These are phyloP conservation scores for Cyberlindnera samutprakarnensis DNA, from an alignment of 805 yeast species.

Conservation along the genomic window DNA sequence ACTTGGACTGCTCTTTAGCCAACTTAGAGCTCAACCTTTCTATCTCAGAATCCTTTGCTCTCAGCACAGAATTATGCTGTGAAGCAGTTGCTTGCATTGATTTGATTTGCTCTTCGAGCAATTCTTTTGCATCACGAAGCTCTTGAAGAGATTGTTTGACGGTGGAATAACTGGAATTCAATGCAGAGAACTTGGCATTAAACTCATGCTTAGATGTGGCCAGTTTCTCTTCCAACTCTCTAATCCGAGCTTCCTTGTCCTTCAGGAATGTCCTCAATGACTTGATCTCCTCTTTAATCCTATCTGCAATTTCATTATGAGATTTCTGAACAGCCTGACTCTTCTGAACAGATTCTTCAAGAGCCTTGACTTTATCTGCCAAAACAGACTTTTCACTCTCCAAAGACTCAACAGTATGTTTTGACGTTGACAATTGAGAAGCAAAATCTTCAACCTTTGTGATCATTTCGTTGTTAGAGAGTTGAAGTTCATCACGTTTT, in stretches of 20 bases:
- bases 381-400: conserved; percentile 18
- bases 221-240: conserved; percentile 24
- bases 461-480: conserved; percentile 23
- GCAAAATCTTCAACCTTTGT: conserved; percentile 17
- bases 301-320: conserved; percentile 9
- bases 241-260: conserved; percentile 29
- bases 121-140: conserved; percentile 36
- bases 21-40: conserved; percentile 21
- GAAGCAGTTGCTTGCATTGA: conserved; percentile 29
- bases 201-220: conserved; percentile 25
- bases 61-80: conserved; percentile 28
- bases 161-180: conserved; percentile 25
- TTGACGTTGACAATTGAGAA: conserved; percentile 21
- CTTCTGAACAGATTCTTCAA: conserved; percentile 13
- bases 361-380: conserved; percentile 12
- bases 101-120: conserved; percentile 32
- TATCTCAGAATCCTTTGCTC: conserved; percentile 29
- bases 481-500: conserved; percentile 21
- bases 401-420: conserved; percentile 14
- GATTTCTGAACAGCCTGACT: conserved; percentile 9
- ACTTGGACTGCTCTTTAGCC: conserved; percentile 21
- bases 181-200: conserved; percentile 26
- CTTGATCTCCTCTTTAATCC: conserved; percentile 23
- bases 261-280: conserved; percentile 22
- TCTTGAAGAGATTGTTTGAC: conserved; percentile 32